Conservation (phyloP, 2,329 filamentous ascomycete species). For the Cercospora zeina region DNA sequence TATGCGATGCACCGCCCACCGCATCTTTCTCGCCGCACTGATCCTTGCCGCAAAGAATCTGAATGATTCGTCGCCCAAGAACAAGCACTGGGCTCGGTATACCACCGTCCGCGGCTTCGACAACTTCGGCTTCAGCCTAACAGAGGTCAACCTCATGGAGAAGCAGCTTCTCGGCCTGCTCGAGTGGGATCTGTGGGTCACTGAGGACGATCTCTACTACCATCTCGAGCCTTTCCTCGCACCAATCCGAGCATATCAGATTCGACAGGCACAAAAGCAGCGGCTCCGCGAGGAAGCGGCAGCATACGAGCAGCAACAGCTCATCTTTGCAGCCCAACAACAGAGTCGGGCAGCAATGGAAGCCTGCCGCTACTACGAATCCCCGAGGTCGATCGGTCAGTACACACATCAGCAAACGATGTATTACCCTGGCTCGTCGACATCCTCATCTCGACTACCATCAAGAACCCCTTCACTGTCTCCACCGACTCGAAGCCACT, state of each 20-base stretch:
- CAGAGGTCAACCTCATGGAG: conserved; percentile 99
- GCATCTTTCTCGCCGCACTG: conserved; percentile 89
- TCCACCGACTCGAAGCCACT: conserved; percentile 47
- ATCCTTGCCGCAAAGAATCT: conserved; percentile 93
- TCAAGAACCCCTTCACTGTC: conserved; percentile 54
- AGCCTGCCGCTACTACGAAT: conserved; percentile 41
- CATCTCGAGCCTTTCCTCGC: conserved; percentile 86
- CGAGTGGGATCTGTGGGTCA: conserved; percentile 90
- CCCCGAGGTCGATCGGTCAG: conserved; percentile 38
- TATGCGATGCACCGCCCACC: conserved; percentile 92
- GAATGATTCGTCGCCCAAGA: conserved; percentile 98
- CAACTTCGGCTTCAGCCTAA: conserved; percentile 86
- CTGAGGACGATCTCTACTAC: conserved; percentile 77
- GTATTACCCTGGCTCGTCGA: conserved; percentile 35
- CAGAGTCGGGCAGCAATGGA: conserved; percentile 35
- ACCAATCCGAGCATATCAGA: conserved; percentile 68
- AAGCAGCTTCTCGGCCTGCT: conserved; percentile 94
- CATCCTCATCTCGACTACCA: conserved; percentile 39
- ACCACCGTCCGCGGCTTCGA: conserved; percentile 71
- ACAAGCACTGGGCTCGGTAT: conserved; percentile 99
- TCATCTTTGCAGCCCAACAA: conserved; percentile 44
- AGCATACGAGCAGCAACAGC: conserved; percentile 38
- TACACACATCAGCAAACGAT: conserved; percentile 34
- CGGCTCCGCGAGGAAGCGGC: conserved; percentile 45
- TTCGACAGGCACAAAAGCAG: conserved; percentile 57